Base-by-base conservation (phyloP, 2,329 filamentous ascomycete genomes). In the Alternaria atra region DNA sequence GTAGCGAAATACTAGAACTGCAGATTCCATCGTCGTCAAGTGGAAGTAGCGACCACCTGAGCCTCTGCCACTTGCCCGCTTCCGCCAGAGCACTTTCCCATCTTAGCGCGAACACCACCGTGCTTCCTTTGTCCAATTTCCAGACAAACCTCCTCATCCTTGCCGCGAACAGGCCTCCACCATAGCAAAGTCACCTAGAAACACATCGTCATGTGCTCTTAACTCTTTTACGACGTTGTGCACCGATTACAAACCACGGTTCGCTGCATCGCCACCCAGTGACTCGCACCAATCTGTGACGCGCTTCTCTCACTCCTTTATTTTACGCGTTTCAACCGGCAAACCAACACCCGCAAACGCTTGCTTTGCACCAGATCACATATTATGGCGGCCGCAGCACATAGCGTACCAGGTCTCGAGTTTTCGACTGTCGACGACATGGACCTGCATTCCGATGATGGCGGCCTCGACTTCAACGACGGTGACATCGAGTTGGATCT, bases 401-500 rank as follows among this genome's bases (percentile, higher is more conserved):
- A 66, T 13, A 43, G 65, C 37, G 43, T 67, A 40, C 63, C 68
- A 39, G 62, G 65, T 42, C 63, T 79, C 40, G 71, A 78, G 37
- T 61, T 77, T 2, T 69, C 79, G 30, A 77, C 76, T 4, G 76
- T 79, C 55, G 80, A 80, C 51, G 82, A 82, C 56, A 87, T 87
- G 85, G 85, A 87, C 64, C 80, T 89, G 70, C 80, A 85, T 69
- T 80, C 84, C 42, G 81, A 83, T 25, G 70, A 76, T 58, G 82
- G 77, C 35, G 54, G 27, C 37, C 67, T 79, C 47, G 75, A 74
- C 43, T 82, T 85, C 54, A 81, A 80, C 52, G 84, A 87, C 56
- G 84, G 86, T 55, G 85, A 87, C 59, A 87, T 90, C 61, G 87
- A 90, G 66, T 81, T 89, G 61, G 86, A 88, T 66, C 84, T 61